A percentile compares a stretch with the other conserved stretches of the same genome.
Conservation (phyloP, 2,329 filamentous ascomycete species). For the Rhytidhysteron rufulum region DNA sequence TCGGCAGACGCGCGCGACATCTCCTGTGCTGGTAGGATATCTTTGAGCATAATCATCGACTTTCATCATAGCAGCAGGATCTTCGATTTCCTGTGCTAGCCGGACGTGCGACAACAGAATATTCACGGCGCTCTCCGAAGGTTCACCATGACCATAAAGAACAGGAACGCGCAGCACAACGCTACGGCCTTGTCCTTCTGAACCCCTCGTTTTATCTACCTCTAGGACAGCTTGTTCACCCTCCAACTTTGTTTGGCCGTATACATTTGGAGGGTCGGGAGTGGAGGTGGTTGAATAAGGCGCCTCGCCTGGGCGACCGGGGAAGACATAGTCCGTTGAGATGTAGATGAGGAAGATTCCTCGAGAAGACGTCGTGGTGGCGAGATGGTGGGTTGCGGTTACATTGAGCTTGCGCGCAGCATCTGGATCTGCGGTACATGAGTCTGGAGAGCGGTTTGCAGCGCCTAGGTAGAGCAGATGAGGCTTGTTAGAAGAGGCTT, state of each 20-base stretch:
- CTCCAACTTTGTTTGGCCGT: constrained; percentile 69
- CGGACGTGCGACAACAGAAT: constrained; percentile 71
- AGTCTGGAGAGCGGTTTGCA: constrained; percentile 83
- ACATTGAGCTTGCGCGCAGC: constrained; percentile 73
- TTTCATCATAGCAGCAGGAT: constrained; percentile 53
- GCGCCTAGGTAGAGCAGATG: constrained; percentile 55
- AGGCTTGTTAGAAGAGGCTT: neutral
- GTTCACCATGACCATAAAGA: constrained; percentile 69
- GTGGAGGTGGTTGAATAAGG: constrained; percentile 67
- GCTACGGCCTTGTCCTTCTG: constrained; percentile 53
- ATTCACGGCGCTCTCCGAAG: constrained; percentile 78
- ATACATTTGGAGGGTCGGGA: constrained; percentile 73
- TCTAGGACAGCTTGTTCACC: constrained; percentile 69
- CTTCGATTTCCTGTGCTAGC: constrained; percentile 61
- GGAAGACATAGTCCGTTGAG: constrained; percentile 78
- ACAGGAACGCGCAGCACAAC: constrained; percentile 78
- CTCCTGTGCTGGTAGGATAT: constrained; percentile 86
- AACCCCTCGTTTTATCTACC: constrained; percentile 6
- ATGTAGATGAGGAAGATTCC: constrained; percentile 69
- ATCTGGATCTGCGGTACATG: constrained; percentile 74
- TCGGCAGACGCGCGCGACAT: constrained; percentile 73
- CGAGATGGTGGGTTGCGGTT: constrained; percentile 63
- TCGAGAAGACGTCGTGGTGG: constrained; percentile 60
- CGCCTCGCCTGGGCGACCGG: constrained; percentile 71
- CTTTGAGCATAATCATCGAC: constrained; percentile 86